Conservation (phyloP, 1,284 basidiomycete species). For the Leccinum huronense region DNA sequence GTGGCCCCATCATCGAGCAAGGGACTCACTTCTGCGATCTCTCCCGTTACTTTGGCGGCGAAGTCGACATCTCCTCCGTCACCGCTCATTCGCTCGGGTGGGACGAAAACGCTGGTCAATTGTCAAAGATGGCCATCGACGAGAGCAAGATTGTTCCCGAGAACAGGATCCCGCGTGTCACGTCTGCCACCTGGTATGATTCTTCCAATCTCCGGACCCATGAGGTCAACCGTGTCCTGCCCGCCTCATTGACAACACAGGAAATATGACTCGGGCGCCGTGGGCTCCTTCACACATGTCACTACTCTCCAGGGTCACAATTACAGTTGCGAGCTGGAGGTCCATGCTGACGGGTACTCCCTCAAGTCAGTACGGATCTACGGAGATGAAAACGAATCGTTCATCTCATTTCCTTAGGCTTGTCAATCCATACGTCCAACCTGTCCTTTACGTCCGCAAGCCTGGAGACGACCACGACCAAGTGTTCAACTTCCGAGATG, state of each 20-base stretch:
- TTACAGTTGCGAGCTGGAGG: constrained; percentile 91
- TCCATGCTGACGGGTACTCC: constrained; percentile 86
- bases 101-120: constrained; percentile 85
- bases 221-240: constrained; percentile 18
- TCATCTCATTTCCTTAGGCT: constrained; percentile 49
- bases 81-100: constrained; percentile 86
- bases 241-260: constrained; percentile 37
- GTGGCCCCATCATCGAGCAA: constrained; percentile 94
- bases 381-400: constrained; percentile 9
- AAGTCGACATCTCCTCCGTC: constrained; percentile 86
- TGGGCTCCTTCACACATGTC: constrained; percentile 86
- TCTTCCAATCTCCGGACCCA: constrained; percentile 25
- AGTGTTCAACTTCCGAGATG: constrained; percentile 72
- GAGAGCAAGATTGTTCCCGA: constrained; percentile 75
- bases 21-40: constrained; percentile 92
- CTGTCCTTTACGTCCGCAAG: constrained; percentile 79
- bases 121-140: constrained; percentile 80
- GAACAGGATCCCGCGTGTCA: constrained; percentile 80
- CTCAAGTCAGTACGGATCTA: constrained; percentile 55
- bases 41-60: constrained; percentile 97
- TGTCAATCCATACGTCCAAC: constrained; percentile 85
- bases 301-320: constrained; percentile 87
- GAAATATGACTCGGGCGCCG: constrained; percentile 93
- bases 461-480: constrained; percentile 86
- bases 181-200: constrained; percentile 70